Evolutionary conservation across 768 basidiomycete genomes (phyloP), one percentile per base, ranked within the genome.

Genomic region (Mycena chlorophos): DNA sequence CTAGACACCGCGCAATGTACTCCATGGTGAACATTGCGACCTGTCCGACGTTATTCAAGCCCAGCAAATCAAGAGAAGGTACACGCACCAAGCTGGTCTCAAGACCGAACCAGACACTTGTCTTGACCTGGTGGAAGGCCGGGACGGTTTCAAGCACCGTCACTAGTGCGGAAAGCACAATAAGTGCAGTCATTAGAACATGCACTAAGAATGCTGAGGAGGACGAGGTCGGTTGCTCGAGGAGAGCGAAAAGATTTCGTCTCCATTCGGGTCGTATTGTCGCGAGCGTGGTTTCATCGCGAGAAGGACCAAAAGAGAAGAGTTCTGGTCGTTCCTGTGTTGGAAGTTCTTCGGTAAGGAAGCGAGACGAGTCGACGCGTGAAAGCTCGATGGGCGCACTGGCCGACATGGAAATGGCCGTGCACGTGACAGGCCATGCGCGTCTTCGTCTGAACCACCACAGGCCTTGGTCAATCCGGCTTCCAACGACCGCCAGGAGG

Each of bases 21-120:
- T 97, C 94, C 54, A 92, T 77, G 0, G 94, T 94, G 69, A 95
- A 96, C 2, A 94, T 68, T 46, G 86, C 83, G 23, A 95, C 93
- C 56, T 57, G 29, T 13, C 27, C 16, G 29, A 25, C 17, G 12
- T 51, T 3, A 39, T 20, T 23, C 22, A 29, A 37, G 20, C 20
- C 16, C 16, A n/a, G 17, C 22, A 6, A 3, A 13, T 14, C 19
- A 27, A 20, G 20, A 5, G 13, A n/a, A 34, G 10, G 1, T 13
- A 51, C 17, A 16, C 20, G 23, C 28, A 57, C 60, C 10, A 95
- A 70, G 49, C 80, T 85, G 17, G 92, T 93, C 73, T 95, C 94
- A 20, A 93, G 67, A 1, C 94, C 94, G 58, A 96, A 96, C 84
- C 94, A 92, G 5, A 88, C 75, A 31, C 84, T 75, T 14, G 80